Percentiles rank a stretch among this genome's conserved stretches.
Evolutionary conservation across 2,329 filamentous ascomycete species (phyloP).

Genomic region (Tolypocladium tundrense): DNA sequence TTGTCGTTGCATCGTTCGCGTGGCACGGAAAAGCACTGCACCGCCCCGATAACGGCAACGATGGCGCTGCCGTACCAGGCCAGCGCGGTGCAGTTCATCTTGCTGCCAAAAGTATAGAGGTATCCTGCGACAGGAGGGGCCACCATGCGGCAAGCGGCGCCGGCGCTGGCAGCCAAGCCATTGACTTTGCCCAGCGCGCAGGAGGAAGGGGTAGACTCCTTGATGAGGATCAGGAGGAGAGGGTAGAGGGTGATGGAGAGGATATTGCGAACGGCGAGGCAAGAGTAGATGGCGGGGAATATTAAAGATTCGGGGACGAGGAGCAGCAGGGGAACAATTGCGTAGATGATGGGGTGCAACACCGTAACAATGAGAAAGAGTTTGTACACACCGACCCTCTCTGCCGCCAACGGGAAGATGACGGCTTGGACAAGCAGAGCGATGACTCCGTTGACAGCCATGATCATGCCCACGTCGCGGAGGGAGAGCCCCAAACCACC

Average conservation of each 20-base stretch:
- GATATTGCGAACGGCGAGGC: conserved; percentile 47
- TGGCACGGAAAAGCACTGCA: conserved; percentile 49
- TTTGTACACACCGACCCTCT: conserved; percentile 46
- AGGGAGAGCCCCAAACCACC: conserved; percentile 54
- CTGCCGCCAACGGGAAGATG: conserved; percentile 50
- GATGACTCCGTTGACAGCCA: conserved; percentile 49
- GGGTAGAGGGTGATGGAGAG: conserved; percentile 56
- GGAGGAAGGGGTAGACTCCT: conserved; percentile 50
- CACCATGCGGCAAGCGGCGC: conserved; percentile 56
- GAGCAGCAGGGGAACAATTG: conserved; percentile 48
- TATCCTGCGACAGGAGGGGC: conserved; percentile 55
- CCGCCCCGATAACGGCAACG: conserved; percentile 43
- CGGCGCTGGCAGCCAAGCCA: conserved; percentile 54
- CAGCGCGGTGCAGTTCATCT: conserved; percentile 47
- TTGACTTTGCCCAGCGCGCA: conserved; percentile 54
- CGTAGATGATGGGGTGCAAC: conserved; percentile 51
- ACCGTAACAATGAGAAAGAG: conserved; percentile 48
- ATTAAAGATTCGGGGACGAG: conserved; percentile 41
- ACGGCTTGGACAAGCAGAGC: conserved; percentile 49
- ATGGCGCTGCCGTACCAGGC: conserved; percentile 54
- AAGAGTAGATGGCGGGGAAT: conserved; percentile 48
- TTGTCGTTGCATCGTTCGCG: conserved; percentile 15
- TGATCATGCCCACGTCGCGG: conserved; percentile 50
- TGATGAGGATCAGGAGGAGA: conserved; percentile 56
- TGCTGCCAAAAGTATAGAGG: conserved; percentile 50